Conservation (phyloP, 1,284 basidiomycete species). For the Amylostereum areolatum region DNA sequence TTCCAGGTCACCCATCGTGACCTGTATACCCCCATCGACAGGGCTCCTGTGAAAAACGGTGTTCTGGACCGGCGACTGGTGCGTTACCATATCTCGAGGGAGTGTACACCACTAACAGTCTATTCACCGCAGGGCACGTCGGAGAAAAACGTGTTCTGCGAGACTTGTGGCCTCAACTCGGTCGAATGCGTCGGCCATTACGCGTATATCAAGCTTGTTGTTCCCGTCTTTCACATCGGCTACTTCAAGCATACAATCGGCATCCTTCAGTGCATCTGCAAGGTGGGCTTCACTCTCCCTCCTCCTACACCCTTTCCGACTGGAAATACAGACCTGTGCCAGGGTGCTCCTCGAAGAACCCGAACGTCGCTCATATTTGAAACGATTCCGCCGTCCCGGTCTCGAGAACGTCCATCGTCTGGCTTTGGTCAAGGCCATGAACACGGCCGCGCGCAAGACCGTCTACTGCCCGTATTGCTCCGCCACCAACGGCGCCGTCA, state of each 20-base stretch:
- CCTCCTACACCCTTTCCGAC: neutral
- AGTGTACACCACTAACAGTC: too few species aligned
- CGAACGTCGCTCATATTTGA: slow-evolving; percentile 80
- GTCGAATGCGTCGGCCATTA: slow-evolving; percentile 98
- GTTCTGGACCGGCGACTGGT: slow-evolving; percentile 88
- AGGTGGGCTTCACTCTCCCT: slow-evolving; percentile 42
- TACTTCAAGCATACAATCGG: slow-evolving; percentile 96
- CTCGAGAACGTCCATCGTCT: slow-evolving; percentile 94
- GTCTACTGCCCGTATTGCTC: slow-evolving; percentile 96
- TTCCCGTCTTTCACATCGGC: slow-evolving; percentile 97
- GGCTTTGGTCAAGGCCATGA: slow-evolving; percentile 82
- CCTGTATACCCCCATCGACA: slow-evolving; percentile 77
- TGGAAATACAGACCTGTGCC: slow-evolving; percentile 73
- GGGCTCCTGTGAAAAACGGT: slow-evolving; percentile 85
- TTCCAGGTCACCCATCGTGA: slow-evolving; percentile 92
- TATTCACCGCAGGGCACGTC: slow-evolving; percentile 95
- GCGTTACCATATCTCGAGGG: slow-evolving; percentile 24
- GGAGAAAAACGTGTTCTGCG: slow-evolving; percentile 89
- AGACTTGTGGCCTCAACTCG: slow-evolving; percentile 90
- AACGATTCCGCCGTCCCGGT: slow-evolving; percentile 84
- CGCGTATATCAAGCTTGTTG: slow-evolving; percentile 92
- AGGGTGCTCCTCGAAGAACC: slow-evolving; percentile 89
- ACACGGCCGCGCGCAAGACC: too few species aligned
- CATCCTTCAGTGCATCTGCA: slow-evolving; percentile 95
- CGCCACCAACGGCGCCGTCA: slow-evolving; percentile 92